A percentile compares a stretch with the other conserved stretches of the same genome.
These are phyloP conservation scores for Fusarium neocosmosporiellum DNA, from an alignment of 2,329 filamentous ascomycete species.

Conservation along the genomic window DNA sequence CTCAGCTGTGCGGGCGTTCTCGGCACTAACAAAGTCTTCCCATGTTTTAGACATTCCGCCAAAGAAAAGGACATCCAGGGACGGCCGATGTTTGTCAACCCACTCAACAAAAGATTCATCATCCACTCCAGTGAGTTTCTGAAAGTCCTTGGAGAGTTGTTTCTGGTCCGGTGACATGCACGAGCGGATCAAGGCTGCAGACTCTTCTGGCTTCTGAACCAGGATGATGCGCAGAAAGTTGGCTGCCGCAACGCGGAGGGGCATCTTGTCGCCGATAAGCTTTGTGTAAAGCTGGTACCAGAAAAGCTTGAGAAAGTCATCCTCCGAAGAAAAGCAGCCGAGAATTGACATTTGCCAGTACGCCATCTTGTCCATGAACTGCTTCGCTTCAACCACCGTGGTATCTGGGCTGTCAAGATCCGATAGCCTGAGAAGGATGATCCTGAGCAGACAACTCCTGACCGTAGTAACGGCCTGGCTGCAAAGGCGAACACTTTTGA, in stretches of 20 bases:
- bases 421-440: conserved; percentile 84
- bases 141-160: conserved; percentile 79
- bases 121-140: conserved; percentile 86
- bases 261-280: conserved; percentile 75
- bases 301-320: conserved; percentile 85
- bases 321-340: conserved; percentile 79
- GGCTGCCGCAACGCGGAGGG: conserved; percentile 80
- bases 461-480: conserved; percentile 83
- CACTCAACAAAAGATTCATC: conserved; percentile 88
- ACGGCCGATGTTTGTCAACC: conserved; percentile 84
- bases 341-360: conserved; percentile 97
- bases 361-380: conserved; percentile 84
- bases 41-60: conserved; percentile 83
- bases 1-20: conserved; percentile 85
- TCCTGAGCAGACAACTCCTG: conserved; percentile 79
- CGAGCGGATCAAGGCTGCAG: conserved; percentile 77
- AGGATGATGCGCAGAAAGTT: conserved; percentile 92
- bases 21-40: conserved; percentile 86
- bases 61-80: conserved; percentile 85
- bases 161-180: conserved; percentile 77
- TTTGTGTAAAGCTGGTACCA: conserved; percentile 96
- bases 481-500: conserved; percentile 93
- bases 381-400: conserved; percentile 70
- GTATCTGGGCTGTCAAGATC: conserved; percentile 77
- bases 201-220: conserved; percentile 91